phyloP scores from a whole-genome alignment of 108 stramenopile genomes.

The Nannochloropsis granulata region DNA sequence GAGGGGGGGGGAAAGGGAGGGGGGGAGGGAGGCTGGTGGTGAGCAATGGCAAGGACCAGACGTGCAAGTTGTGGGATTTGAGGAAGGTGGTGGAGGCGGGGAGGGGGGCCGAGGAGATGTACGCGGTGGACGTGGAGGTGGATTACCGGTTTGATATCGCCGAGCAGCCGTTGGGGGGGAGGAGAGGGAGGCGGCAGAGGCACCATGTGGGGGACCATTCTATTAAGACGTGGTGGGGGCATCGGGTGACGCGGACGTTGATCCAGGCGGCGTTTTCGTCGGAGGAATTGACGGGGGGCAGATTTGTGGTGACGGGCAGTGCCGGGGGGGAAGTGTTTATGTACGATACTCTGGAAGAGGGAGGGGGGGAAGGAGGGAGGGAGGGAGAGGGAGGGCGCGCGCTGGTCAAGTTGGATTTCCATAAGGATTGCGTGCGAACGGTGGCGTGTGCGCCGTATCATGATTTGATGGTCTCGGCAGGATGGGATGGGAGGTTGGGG shows the following conservation, averaged over 20 bases:
- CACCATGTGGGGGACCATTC: not conserved
- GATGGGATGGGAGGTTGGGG: not conserved
- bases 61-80: conserved; percentile 28
- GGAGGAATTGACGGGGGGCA: not conserved
- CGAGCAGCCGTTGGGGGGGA: not conserved
- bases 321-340: not conserved
- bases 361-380: not conserved
- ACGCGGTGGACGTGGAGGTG: not conserved
- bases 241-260: not conserved
- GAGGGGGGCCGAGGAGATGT: not conserved
- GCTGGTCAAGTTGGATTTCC: not conserved
- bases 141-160: not conserved
- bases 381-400: not conserved
- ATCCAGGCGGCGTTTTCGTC: not conserved
- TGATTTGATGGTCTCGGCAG: not conserved
- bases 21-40: conserved; percentile 14
- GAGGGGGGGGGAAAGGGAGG: not conserved
- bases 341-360: not conserved
- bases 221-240: not conserved
- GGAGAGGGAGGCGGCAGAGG: not conserved
- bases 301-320: not conserved
- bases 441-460: not conserved
- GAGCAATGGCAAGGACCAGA: conserved; percentile 29
- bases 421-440: not conserved
- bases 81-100: conserved; percentile 1